Evolutionary conservation across 805 yeast genomes (phyloP), one percentile per base, ranked within the genome.

Genomic region (Lipomyces lipofer): DNA sequence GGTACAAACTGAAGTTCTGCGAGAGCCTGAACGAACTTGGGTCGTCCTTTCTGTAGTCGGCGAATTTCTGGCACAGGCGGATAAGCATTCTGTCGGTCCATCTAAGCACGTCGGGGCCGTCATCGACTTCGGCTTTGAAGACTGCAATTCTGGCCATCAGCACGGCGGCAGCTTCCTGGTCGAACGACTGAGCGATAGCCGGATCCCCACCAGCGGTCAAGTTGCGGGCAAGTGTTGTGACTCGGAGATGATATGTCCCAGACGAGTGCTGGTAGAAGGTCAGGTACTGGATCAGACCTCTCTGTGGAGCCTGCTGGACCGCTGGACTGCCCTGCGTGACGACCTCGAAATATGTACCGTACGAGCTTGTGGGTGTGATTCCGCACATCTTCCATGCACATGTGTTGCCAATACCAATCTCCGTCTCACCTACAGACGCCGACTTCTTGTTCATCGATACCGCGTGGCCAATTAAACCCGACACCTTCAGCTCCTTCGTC

Each of bases 81-180:
- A 94, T 89, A 67, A 94, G 77, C 74, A 88, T 86, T 64, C 95
- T 83, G 74, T 94, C 99, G 58, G 89, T 84, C 97, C 97, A 92
- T 71, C 96, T 78, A 67, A 91, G 79, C 21, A 92, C 87, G 69
- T 92, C 98, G 12, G 95, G 91, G 40, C 94, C 94, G 65, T 89
- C 96, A 66, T 90, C 96, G 24, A 86, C 80, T 61, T 80, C 81
- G 19, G 84, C 80, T 70, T 90, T 90, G 77, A 80, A 85, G 43
- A 92, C 90, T 9, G 97, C 94, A 51, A 92, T 80, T 68, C 98
- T 79, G 1, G 97, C 86, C 84, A 92, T 85, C 55, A 91, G 75
- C 1, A 91, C 97, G 13, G 97, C 95, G 2, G 99, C 97, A 10
- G 97, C 96, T 72, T 94, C 98, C 76, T 94, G 98, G 73, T 94